Evolutionary conservation across 2,329 filamentous ascomycete species (phyloP).

Genomic region (Sarocladium oryzae): DNA sequence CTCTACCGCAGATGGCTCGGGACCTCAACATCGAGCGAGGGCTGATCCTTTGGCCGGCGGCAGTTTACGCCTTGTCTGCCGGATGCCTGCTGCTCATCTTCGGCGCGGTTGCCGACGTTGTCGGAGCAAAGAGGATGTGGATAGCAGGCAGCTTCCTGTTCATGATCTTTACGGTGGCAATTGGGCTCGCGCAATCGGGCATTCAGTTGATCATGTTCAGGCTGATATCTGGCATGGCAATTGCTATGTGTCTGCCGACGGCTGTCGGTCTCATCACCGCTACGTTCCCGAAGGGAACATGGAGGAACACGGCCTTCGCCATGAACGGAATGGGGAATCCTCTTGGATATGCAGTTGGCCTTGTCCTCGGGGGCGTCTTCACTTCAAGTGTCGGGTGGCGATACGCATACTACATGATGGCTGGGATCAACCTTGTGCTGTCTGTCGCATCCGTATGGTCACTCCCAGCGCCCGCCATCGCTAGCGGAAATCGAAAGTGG

Average conservation of each 20-base stretch:
- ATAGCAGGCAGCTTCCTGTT: slow-evolving; percentile 21
- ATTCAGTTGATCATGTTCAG: slow-evolving; percentile 25
- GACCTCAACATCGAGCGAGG: slow-evolving; percentile 25
- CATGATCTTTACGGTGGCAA: slow-evolving; percentile 22
- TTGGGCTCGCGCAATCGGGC: slow-evolving; percentile 21
- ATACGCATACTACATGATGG: slow-evolving; percentile 35
- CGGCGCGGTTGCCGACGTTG: slow-evolving; percentile 23
- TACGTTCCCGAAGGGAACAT: slow-evolving; percentile 22
- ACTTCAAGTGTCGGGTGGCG: slow-evolving; percentile 41
- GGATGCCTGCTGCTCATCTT: slow-evolving; percentile 24
- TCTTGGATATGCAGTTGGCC: slow-evolving; percentile 35
- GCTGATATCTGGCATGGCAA: slow-evolving; percentile 20
- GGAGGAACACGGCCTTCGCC: slow-evolving; percentile 29
- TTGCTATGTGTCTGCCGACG: slow-evolving; percentile 25
- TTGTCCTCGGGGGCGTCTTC: slow-evolving; percentile 43
- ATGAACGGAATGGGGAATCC: slow-evolving; percentile 34
- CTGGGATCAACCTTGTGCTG: slow-evolving; percentile 28
- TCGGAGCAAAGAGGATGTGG: slow-evolving; percentile 23
- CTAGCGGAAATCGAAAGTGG: slow-evolving; percentile 22
- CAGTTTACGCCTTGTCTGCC: slow-evolving; percentile 21
- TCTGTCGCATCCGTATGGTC: slow-evolving; percentile 30
- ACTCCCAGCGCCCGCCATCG: slow-evolving; percentile 20
- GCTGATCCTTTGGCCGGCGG: slow-evolving; percentile 26
- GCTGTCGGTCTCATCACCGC: slow-evolving; percentile 25
- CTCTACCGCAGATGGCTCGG: slow-evolving; percentile 29